Evolutionary conservation across 306 rosid genomes (phyloP), one percentile per base, ranked within the genome.

Genomic region (Casuarina cunninghamiana): DNA sequence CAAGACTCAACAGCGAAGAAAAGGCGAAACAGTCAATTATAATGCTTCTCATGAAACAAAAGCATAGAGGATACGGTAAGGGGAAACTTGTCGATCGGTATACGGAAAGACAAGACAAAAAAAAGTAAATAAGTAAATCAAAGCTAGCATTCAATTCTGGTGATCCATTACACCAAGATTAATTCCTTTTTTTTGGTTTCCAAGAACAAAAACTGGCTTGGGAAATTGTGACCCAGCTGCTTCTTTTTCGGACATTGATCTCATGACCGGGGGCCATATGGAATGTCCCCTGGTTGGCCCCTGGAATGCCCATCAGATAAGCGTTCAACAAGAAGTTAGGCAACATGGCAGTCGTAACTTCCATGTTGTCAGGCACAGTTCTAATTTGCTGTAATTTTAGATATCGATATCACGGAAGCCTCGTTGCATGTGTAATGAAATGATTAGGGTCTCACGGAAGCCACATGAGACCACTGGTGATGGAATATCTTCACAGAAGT

Each of bases 361-460:
- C 81, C 85, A 85, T 81, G 88, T 50, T 81, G 83, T 78, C 88
- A 78, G 83, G 46, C 21, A 46, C 66, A 41, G 60, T 74, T 73
- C 39, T 78, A 48, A 67, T 65, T 69, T 69, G 32, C 83, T 63
- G 77, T 71, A 71, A 71, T 62, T 79, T 48, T 83, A 72, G 54
- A 79, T 73, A 66, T 76, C 69, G 71, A 57, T 73, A 69, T 69
- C 45, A 58, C 75, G 63, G 55, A 69, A 49, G 37, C 81, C 87
- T 79, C 83, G 78, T 71, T 76, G 46, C 81, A 72, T 49, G 87
- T 79, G 87, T 51, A 48, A 43, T 57, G 75, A 78, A 73, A 74
- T 58, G 83, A 83, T 69, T 46, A 73, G 19, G 63, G 78, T 75
- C 72, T 62, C 67, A 5, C 69, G 69, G 73, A 72, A 63, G 57